Percentiles rank a stretch among this genome's conserved stretches.
These are phyloP conservation scores for Arachis monticola DNA, from an alignment of 331 rosid species.

Conservation along the genomic window DNA sequence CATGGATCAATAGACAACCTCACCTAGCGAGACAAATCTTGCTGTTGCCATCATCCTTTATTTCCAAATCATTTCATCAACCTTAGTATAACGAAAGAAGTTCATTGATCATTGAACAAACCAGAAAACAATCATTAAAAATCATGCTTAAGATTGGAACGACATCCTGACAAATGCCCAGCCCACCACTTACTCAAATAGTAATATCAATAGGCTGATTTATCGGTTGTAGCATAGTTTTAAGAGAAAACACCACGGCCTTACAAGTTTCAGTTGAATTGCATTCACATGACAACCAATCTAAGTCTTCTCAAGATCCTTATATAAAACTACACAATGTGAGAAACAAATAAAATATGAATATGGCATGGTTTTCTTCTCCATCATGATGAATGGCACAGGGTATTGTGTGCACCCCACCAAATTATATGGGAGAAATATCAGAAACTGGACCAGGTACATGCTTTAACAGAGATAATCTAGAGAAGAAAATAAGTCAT, in stretches of 20 bases:
- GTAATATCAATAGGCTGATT: neutral
- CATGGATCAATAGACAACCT: too few relatives aligned
- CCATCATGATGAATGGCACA: slow-evolving; percentile 11
- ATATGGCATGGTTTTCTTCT: neutral
- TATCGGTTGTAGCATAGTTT: neutral
- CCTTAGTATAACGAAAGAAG: slow-evolving; percentile 9
- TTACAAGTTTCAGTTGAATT: neutral
- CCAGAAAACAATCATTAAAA: neutral
- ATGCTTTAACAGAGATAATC: slow-evolving; percentile 18
- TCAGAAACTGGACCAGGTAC: slow-evolving; percentile 21
- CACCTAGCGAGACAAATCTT: too few relatives aligned
- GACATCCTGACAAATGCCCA: neutral
- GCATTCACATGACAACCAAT: slow-evolving; percentile 10
- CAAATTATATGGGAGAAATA: neutral
- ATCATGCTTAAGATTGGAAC: slow-evolving; percentile 10
- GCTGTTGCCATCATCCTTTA: too few relatives aligned
- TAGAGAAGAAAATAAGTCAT: slow-evolving; percentile 25
- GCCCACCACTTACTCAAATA: neutral
- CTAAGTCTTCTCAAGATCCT: slow-evolving; percentile 6
- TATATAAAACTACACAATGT: neutral
- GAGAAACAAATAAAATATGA: slow-evolving; percentile 10
- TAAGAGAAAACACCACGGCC: slow-evolving; percentile 17
- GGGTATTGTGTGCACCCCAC: neutral
- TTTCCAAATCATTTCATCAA: neutral
- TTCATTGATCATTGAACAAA: slow-evolving; percentile 9